These are phyloP conservation scores for Tetratostichococcus sp. DNA, from an alignment of 139 green algal genomes.

Conservation along the genomic window DNA sequence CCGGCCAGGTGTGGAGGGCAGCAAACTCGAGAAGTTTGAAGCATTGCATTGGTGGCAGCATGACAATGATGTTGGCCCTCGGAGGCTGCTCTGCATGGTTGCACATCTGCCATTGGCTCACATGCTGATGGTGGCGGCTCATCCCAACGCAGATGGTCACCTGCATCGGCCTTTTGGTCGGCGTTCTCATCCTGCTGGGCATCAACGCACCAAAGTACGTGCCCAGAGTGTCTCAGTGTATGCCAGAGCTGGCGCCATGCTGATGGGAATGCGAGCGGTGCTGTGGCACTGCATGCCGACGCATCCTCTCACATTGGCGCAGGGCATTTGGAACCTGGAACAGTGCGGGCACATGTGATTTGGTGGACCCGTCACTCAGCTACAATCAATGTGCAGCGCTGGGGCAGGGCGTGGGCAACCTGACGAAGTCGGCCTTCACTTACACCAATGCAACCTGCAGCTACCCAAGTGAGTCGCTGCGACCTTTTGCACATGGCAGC, in stretches of 20 bases:
- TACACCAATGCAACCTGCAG: slow-evolving; percentile 16
- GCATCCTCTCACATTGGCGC: not conserved
- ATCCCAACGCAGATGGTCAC: slow-evolving; percentile 2
- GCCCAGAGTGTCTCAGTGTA: too few relatives aligned
- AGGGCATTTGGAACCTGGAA: slow-evolving; percentile 16
- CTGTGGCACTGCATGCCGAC: too few relatives aligned
- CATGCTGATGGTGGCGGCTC: too few relatives aligned
- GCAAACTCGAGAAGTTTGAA: not conserved
- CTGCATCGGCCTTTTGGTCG: slow-evolving; percentile 17
- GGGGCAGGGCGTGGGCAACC: not conserved
- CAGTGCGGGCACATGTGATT: slow-evolving; percentile 1
- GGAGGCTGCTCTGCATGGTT: too few relatives aligned
- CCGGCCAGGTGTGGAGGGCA: slow-evolving; percentile 4
- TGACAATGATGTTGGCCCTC: too few relatives aligned
- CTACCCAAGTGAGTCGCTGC: slow-evolving; percentile 12
- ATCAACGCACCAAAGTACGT: slow-evolving; percentile 2
- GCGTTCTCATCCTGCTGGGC: slow-evolving; percentile 11
- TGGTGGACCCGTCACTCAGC: not conserved
- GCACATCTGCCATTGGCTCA: not conserved
- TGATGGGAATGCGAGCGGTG: too few relatives aligned
- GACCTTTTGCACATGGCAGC: too few relatives aligned
- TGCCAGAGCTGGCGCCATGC: too few relatives aligned
- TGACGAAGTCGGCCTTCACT: slow-evolving; percentile 14
- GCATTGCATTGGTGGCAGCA: not conserved
- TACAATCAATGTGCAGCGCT: slow-evolving; percentile 6